Percentiles rank a stretch among this genome's conserved stretches.
Evolutionary conservation across 2,329 filamentous ascomycete genomes (phyloP).

Genomic region (Aciculosporium take): DNA sequence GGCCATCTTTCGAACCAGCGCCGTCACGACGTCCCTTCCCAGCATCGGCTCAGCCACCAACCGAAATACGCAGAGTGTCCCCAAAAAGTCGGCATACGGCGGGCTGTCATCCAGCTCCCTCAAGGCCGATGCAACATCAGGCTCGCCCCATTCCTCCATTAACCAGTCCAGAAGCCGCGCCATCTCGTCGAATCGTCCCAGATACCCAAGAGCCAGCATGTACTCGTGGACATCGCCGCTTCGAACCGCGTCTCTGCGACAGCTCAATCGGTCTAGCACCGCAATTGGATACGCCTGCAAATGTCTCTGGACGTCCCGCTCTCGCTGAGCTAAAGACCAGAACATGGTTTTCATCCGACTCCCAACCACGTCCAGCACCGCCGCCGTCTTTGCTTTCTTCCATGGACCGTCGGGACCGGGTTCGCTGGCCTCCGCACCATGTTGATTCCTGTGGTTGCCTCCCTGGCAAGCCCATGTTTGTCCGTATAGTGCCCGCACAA

Average conservation of each 20-base stretch:
- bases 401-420: neutral
- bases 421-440: no score
- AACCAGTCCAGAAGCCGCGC: conserved; percentile 45
- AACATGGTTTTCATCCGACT: conserved; percentile 16
- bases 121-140: conserved; percentile 21
- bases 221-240: conserved; percentile 38
- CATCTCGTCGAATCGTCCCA: conserved; percentile 46
- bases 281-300: conserved; percentile 12
- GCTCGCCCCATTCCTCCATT: conserved; percentile 27
- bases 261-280: conserved; percentile 19
- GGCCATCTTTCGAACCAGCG: conserved; percentile 17
- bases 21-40: conserved; percentile 14
- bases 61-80: conserved; percentile 32
- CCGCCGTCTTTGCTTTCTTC: neutral
- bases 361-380: conserved; percentile 11
- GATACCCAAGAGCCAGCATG: conserved; percentile 46
- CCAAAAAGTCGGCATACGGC: conserved; percentile 18
- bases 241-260: conserved; percentile 19
- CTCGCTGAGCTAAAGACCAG: conserved; percentile 12
- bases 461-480: neutral
- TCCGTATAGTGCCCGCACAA: neutral
- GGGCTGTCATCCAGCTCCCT: conserved; percentile 20
- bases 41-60: conserved; percentile 32
- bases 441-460: neutral
- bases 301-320: conserved; percentile 10